phyloP scores from a whole-genome alignment of 768 basidiomycete species.

The Lenzites betulinus region DNA sequence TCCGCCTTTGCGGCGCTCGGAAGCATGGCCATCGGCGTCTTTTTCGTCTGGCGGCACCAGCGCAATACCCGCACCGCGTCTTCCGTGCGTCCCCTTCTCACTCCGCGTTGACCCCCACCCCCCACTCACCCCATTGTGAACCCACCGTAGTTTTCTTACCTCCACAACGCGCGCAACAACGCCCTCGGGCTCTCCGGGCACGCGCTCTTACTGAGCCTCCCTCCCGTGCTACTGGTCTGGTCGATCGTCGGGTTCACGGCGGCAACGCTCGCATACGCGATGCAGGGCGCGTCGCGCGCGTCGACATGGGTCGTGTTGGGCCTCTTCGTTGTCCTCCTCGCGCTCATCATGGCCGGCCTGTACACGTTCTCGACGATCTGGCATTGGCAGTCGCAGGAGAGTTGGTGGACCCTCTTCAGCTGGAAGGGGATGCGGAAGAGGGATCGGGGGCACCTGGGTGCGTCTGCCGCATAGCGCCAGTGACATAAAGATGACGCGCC shows the following conservation, averaged over 20 bases:
- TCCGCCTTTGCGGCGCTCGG: constrained; percentile 54
- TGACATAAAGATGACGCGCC: background rate
- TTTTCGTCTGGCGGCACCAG: constrained; percentile 59
- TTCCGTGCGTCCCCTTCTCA: constrained; percentile 27
- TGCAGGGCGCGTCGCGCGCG: constrained; percentile 33
- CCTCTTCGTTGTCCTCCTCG: constrained; percentile 43
- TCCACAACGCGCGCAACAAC: constrained; percentile 51
- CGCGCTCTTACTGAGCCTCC: constrained; percentile 52
- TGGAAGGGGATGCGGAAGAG: background rate
- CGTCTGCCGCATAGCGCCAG: background rate
- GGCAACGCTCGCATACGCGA: constrained; percentile 47
- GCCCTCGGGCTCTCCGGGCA: constrained; percentile 50
- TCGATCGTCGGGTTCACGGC: constrained; percentile 50
- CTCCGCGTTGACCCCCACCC: background rate
- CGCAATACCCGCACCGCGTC: constrained; percentile 45
- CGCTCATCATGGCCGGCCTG: constrained; percentile 41
- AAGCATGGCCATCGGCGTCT: constrained; percentile 56
- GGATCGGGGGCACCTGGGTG: background rate
- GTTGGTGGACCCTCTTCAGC: constrained; percentile 2
- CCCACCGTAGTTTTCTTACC: constrained; percentile 48
- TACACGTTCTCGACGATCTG: constrained; percentile 54
- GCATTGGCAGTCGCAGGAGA: constrained; percentile 34
- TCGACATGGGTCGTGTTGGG: constrained; percentile 45
- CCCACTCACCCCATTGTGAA: background rate
- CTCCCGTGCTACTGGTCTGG: constrained; percentile 58